Percentiles rank a stretch among this genome's conserved stretches.
Conservation (phyloP, 257 asterid species). For the Lycium barbarum region DNA sequence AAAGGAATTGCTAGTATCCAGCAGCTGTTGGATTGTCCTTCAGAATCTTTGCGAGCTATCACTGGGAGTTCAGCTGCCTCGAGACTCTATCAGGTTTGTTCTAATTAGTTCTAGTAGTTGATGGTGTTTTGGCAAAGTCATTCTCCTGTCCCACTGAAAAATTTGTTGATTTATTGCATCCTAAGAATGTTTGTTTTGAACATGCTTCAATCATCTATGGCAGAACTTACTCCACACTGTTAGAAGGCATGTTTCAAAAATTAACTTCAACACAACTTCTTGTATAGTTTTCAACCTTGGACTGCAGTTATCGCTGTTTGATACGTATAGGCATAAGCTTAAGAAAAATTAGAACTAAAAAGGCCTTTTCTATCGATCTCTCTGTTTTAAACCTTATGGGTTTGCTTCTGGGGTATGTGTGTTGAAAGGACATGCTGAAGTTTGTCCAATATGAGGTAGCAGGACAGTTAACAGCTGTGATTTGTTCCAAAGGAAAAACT, state of each 20-base stretch:
- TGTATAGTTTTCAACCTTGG: neutral
- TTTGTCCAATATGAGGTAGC: neutral
- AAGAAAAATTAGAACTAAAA: neutral
- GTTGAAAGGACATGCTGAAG: neutral
- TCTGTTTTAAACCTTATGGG: neutral
- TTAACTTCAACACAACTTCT: neutral
- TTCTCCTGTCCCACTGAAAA: slow-evolving; percentile 11
- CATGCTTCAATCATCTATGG: neutral
- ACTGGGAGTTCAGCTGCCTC: slow-evolving; percentile 54
- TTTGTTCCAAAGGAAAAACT: neutral
- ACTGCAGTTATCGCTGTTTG: neutral
- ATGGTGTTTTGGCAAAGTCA: slow-evolving; percentile 2
- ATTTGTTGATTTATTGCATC: slow-evolving; percentile 20
- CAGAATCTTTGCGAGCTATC: slow-evolving; percentile 51
- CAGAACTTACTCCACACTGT: neutral
- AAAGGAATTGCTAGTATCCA: slow-evolving; percentile 65
- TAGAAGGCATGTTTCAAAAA: slow-evolving; percentile 22
- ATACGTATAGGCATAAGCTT: neutral
- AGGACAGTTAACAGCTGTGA: neutral
- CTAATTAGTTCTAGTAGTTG: slow-evolving; percentile 32
- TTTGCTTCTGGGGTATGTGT: neutral
- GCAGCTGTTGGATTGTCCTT: slow-evolving; percentile 72
- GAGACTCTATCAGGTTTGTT: slow-evolving; percentile 73
- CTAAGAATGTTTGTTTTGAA: slow-evolving; percentile 23
- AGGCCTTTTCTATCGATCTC: neutral